Percentiles rank a stretch among this genome's conserved stretches.
phyloP scores from a whole-genome alignment of 139 green algal species.

The Raphidocelis subcapitata region DNA sequence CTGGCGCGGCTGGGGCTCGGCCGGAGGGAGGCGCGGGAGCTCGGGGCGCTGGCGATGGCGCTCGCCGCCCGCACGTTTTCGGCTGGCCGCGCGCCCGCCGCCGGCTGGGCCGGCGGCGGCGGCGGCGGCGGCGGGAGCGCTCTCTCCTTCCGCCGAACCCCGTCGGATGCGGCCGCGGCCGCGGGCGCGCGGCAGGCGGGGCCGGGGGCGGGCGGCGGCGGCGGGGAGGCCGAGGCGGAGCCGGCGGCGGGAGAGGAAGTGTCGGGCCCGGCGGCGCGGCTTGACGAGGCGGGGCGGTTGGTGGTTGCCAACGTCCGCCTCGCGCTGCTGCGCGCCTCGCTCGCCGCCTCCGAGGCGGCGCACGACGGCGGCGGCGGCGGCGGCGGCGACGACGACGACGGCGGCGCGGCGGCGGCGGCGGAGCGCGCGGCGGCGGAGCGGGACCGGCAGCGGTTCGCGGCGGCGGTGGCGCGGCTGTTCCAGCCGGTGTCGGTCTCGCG shows the following conservation, averaged over 20 bases:
- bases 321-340: slow-evolving; percentile 7
- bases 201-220: too few relatives aligned
- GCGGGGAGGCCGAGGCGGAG: too few relatives aligned
- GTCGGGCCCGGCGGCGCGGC: too few relatives aligned
- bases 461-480: slow-evolving; percentile 22
- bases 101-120: neutral
- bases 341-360: slow-evolving; percentile 5
- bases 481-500: slow-evolving; percentile 23
- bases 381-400: neutral
- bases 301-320: slow-evolving; percentile 10
- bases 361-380: neutral
- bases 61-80: slow-evolving; percentile 21
- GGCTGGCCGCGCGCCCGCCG: neutral
- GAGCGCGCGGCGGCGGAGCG: neutral
- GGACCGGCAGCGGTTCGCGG: slow-evolving; percentile 15
- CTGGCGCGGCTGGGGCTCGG: slow-evolving; percentile 4
- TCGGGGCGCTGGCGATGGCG: slow-evolving; percentile 13
- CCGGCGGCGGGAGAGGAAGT: too few relatives aligned
- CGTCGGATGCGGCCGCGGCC: too few relatives aligned
- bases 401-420: slow-evolving; percentile 15
- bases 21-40: neutral
- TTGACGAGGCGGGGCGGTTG: slow-evolving; percentile 20
- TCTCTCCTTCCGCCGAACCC: too few relatives aligned
- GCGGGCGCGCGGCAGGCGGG: too few relatives aligned
- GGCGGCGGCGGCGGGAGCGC: neutral